Evolutionary conservation across 1,284 basidiomycete genomes (phyloP).

Genomic region (Cutaneotrichosporon curvatum): DNA sequence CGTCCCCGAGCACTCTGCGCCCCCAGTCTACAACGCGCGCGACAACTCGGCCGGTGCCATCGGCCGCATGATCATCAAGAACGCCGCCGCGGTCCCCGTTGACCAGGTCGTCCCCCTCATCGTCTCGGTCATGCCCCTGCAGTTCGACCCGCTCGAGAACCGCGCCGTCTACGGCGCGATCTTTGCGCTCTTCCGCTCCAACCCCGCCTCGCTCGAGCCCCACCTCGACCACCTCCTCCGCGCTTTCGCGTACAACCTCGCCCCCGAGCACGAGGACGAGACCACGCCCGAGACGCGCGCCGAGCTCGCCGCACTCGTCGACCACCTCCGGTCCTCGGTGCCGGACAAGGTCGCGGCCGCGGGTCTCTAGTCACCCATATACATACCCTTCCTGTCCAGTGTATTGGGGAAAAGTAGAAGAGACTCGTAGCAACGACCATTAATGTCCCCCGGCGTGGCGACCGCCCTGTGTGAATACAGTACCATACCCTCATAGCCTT

Average conservation of each 20-base stretch:
- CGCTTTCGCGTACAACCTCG: constrained; percentile 78
- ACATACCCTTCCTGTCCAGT: too few species aligned
- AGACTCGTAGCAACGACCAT: too few species aligned
- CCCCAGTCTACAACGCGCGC: constrained; percentile 70
- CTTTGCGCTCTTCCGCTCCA: constrained; percentile 76
- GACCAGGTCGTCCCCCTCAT: constrained; percentile 79
- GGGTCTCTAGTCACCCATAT: constrained; percentile 26
- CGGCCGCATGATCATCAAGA: constrained; percentile 78
- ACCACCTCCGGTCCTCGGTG: constrained; percentile 54
- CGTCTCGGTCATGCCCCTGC: constrained; percentile 73
- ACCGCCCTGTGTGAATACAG: constrained; percentile 11
- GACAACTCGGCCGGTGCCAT: constrained; percentile 96
- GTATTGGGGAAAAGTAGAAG: too few species aligned
- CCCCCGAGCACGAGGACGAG: constrained; percentile 64
- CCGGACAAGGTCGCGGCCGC: constrained; percentile 45
- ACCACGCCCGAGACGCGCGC: constrained; percentile 67
- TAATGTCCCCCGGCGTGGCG: too few species aligned
- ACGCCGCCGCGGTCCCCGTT: constrained; percentile 72
- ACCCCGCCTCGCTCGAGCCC: constrained; percentile 61
- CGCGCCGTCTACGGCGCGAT: constrained; percentile 80
- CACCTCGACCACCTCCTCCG: constrained; percentile 75
- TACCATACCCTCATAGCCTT: constrained; percentile 15
- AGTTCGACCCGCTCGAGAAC: constrained; percentile 84
- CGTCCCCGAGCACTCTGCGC: constrained; percentile 50
- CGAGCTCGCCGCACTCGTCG: constrained; percentile 68